Evolutionary conservation across 768 basidiomycete species (phyloP).

Genomic region (Hericium coralloides): DNA sequence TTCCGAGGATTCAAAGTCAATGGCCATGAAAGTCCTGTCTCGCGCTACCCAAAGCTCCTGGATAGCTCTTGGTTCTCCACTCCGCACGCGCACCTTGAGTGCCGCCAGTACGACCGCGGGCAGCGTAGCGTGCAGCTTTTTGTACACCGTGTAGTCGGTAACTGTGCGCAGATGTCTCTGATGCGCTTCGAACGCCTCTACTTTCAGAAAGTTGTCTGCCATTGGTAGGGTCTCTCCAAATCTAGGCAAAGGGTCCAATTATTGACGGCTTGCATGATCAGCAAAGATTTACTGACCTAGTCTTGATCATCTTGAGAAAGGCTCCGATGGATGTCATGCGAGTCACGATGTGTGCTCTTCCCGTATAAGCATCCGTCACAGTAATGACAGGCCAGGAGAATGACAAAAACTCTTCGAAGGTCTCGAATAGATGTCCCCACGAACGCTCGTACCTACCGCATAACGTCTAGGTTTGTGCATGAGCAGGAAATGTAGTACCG

Average conservation of each 20-base stretch:
- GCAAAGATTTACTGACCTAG: constrained; percentile 36
- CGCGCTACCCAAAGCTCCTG: constrained; percentile 56
- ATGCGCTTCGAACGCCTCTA: constrained; percentile 60
- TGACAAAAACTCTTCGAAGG: constrained; percentile 69
- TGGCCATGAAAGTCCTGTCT: constrained; percentile 67
- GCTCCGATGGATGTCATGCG: constrained; percentile 59
- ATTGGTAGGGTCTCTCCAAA: constrained; percentile 70
- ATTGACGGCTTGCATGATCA: not conserved
- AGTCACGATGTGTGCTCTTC: constrained; percentile 74
- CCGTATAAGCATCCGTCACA: constrained; percentile 64
- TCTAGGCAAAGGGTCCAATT: constrained; percentile 25
- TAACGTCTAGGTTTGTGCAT: not conserved
- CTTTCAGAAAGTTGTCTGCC: constrained; percentile 61
- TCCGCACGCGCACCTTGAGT: constrained; percentile 51
- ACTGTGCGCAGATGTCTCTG: constrained; percentile 65
- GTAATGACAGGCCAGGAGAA: constrained; percentile 82
- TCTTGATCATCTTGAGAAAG: constrained; percentile 82
- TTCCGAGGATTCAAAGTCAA: constrained; percentile 73
- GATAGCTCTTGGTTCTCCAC: constrained; percentile 58
- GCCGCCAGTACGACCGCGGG: constrained; percentile 62
- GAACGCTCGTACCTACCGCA: constrained; percentile 61
- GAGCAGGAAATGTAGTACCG: not conserved
- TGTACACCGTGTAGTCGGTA: constrained; percentile 58
- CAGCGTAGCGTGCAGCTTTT: constrained; percentile 60
- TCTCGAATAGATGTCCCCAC: constrained; percentile 72